phyloP scores from a whole-genome alignment of 2,329 filamentous ascomycete species.

The Apiospora kogelbergensis region DNA sequence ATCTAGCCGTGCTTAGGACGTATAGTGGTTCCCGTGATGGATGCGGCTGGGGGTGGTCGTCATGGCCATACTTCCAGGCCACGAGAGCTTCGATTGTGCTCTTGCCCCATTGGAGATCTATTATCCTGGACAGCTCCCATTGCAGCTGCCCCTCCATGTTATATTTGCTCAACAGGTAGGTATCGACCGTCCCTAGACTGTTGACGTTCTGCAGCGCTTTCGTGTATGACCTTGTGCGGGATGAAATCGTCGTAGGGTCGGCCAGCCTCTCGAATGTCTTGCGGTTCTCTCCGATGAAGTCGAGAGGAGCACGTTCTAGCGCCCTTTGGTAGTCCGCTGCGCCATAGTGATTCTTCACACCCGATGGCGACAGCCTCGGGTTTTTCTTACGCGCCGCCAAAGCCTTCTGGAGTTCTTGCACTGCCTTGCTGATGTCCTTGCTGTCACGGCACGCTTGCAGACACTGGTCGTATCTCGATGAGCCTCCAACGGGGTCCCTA shows the following conservation, averaged over 20 bases:
- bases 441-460: not conserved
- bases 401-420: not conserved
- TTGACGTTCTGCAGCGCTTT: constrained; percentile 1
- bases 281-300: constrained; percentile 8
- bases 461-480: not conserved
- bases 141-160: not conserved
- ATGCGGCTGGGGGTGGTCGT: not conserved
- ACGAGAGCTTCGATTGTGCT: not conserved
- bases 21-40: constrained; percentile 1
- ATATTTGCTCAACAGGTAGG: not conserved
- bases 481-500: not conserved
- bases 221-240: not conserved
- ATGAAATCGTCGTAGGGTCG: not conserved
- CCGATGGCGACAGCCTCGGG: not conserved
- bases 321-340: not conserved
- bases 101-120: not conserved
- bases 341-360: not conserved
- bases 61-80: constrained; percentile 1
- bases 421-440: not conserved
- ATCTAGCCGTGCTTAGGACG: not conserved
- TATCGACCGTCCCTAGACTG: not conserved
- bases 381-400: not conserved
- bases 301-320: constrained; percentile 5
- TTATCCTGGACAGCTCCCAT: not conserved
- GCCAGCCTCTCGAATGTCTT: not conserved